Conservation (phyloP, 371 early-diverging fungal genomes). For the Entomophthora muscae region DNA sequence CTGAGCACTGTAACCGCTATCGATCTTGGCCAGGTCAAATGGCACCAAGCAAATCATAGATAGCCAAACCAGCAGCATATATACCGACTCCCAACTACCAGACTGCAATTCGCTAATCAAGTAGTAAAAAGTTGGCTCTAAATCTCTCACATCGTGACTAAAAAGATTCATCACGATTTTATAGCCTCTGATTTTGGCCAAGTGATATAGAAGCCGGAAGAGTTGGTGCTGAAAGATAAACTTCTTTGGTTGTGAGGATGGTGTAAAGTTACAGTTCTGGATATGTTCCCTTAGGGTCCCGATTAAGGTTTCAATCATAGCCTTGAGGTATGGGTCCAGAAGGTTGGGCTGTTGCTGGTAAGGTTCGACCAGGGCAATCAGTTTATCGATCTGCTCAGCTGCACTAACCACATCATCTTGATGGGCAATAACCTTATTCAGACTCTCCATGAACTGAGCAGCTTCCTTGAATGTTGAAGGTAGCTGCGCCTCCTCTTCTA, state of each 20-base stretch:
- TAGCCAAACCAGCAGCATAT: constrained; percentile 66
- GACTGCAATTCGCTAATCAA: constrained; percentile 14
- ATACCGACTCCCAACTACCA: constrained; percentile 49
- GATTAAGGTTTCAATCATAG: not conserved
- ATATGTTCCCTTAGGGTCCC: not conserved
- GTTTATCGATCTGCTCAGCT: not conserved
- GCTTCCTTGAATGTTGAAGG: not conserved
- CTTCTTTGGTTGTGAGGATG: not conserved
- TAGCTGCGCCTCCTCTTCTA: not conserved
- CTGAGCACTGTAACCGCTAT: constrained; percentile 27
- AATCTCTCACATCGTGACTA: constrained; percentile 72
- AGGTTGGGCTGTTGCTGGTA: constrained; percentile 5
- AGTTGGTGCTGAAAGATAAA: not conserved
- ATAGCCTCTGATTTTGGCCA: constrained; percentile 76
- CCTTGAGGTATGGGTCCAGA: not conserved
- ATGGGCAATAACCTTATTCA: not conserved
- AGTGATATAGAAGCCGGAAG: constrained; percentile 23
- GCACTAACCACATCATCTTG: not conserved
- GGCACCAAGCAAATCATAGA: constrained; percentile 82
- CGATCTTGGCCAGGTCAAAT: constrained; percentile 72
- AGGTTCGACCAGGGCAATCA: not conserved
- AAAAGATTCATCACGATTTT: constrained; percentile 78
- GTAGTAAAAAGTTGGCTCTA: constrained; percentile 63
- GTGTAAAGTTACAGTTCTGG: not conserved
- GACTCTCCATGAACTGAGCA: not conserved